These are phyloP conservation scores for Flueggea neowawraea DNA, from an alignment of 441 rosid species.

Conservation along the genomic window DNA sequence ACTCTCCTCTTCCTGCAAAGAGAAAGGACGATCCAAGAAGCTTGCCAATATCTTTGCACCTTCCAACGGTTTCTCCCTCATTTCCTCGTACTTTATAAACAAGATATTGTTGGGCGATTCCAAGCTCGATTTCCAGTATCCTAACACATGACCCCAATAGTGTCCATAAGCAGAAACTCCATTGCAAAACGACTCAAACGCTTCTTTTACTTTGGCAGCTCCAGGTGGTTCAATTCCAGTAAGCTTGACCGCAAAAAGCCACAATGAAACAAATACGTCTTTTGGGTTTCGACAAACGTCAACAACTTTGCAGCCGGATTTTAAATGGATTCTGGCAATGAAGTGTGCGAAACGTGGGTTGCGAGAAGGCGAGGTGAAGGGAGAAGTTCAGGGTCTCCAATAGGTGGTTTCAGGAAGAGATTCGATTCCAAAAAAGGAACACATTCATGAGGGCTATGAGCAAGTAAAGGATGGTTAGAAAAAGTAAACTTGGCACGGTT, in stretches of 20 bases:
- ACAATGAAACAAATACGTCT: too few species aligned
- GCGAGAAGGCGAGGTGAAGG: too few species aligned
- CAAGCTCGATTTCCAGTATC: too few species aligned
- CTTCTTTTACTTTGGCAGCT: constrained; percentile 12
- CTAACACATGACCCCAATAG: constrained; percentile 24
- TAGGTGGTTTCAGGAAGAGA: too few species aligned
- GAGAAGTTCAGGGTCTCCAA: too few species aligned
- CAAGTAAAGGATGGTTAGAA: constrained; percentile 1
- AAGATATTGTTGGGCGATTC: constrained; percentile 19
- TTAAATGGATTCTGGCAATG: background rate
- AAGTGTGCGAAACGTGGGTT: too few species aligned
- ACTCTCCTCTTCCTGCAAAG: too few species aligned
- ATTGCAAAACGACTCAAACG: too few species aligned
- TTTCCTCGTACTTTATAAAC: constrained; percentile 25
- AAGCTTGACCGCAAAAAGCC: constrained; percentile 21
- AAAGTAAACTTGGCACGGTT: background rate
- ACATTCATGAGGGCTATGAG: constrained; percentile 1
- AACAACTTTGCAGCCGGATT: constrained; percentile 28
- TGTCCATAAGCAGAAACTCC: constrained; percentile 26
- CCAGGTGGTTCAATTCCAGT: background rate
- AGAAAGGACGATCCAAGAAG: too few species aligned
- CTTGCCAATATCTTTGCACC: constrained; percentile 8
- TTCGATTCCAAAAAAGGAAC: constrained; percentile 1
- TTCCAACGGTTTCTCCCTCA: constrained; percentile 17
- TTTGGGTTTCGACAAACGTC: constrained; percentile 40